Evolutionary conservation across 225 moss, liverwort and hornwort species (phyloP), one percentile per base, ranked within the genome.

Genomic region (Marchantia paleacea): DNA sequence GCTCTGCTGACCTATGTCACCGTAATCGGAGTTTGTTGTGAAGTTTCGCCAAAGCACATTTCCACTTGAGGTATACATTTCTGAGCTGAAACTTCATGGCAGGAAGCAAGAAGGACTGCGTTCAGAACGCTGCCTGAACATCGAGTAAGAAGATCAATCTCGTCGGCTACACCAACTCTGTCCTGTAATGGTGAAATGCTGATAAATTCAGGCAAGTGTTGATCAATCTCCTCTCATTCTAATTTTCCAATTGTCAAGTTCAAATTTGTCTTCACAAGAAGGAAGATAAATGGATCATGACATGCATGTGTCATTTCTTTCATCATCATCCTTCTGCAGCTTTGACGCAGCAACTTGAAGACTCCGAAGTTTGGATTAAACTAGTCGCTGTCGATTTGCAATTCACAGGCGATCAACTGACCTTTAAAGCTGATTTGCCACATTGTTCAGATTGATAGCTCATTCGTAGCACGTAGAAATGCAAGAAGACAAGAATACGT

Each of bases 21-120:
- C 22, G 10, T 50, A 72, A 52, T 47, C 51, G n/a, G 72, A 50
- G 8, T 71, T 39, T 39, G 39, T 39, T 39, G 39, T 39, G 39
- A 39, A 39, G 22, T 0, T 3, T 13, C 20, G 51, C 29, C n/a
- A 29, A 28, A 25, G 66, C 66, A 25, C 0, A 7, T 3, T 66
- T 66, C 66, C 18, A 14, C 0, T 68, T 13, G 15, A 39, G 14
- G 31, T 24, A 24, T 9, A 24, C 26, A 9, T 71, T 50, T 50
- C 11, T 20, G 10, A 20, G 22, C n/a, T 11, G 50, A 72, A 72
- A 22, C n/a, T 10, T 52, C 49, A 57, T 53, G 54, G 81, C 83
- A 86, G 86, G 83, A 83, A 81, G 81, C 79, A 25, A 86, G 79
- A 79, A 75, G 50, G n/a, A 69, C 55, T 29, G 81, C 86, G 22